Evolutionary conservation across 768 basidiomycete species (phyloP).

Genomic region (Boletellus emodensis): DNA sequence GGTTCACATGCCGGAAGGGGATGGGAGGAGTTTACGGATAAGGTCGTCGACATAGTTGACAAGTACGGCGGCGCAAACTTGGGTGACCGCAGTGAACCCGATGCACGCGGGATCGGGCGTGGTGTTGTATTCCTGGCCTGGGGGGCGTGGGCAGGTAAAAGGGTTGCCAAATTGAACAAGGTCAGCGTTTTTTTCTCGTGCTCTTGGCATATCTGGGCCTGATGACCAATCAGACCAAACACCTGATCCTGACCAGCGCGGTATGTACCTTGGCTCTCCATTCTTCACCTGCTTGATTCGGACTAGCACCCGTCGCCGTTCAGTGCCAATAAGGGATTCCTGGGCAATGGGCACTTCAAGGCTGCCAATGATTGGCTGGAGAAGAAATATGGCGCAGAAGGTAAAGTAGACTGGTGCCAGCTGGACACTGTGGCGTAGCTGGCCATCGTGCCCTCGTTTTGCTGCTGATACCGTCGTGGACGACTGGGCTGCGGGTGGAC

Average conservation of each 20-base stretch:
- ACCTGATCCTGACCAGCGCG: conserved; percentile 72
- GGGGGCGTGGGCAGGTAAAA: conserved; percentile 84
- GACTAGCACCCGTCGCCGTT: conserved; percentile 80
- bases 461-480: conserved; percentile 24
- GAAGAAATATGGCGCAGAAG: conserved; percentile 68
- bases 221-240: conserved; percentile 54
- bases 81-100: conserved; percentile 33
- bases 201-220: conserved; percentile 17
- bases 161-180: conserved; percentile 72
- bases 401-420: conserved; percentile 70
- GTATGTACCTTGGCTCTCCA: conserved; percentile 42
- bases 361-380: conserved; percentile 85
- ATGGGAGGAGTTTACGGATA: conserved; percentile 89
- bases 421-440: conserved; percentile 29
- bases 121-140: conserved; percentile 88
- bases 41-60: conserved; percentile 75
- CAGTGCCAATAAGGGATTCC: conserved; percentile 74
- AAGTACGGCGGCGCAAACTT: conserved; percentile 73
- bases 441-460: conserved; percentile 22
- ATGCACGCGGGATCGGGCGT: conserved; percentile 52
- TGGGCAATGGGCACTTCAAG: conserved; percentile 87
- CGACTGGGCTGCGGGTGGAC: conserved; percentile 22
- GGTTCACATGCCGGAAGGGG: conserved; percentile 83
- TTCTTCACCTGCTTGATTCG: conserved; percentile 25
- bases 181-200: conserved; percentile 36